Percentiles rank a stretch among this genome's conserved stretches.
Conservation (phyloP, 192 early-diverging fungal genomes). For the Polychytrium aggregatum region DNA sequence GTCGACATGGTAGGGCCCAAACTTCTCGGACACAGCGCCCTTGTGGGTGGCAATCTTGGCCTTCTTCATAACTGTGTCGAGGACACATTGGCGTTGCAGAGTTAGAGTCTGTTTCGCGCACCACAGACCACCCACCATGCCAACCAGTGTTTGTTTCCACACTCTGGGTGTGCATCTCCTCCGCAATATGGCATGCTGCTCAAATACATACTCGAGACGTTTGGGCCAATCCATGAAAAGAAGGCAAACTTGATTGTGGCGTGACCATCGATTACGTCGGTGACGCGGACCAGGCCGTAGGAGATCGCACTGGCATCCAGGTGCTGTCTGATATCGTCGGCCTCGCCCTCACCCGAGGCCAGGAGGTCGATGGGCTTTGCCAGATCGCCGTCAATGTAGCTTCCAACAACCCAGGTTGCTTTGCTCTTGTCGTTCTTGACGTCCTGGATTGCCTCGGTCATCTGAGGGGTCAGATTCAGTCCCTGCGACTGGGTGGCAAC, state of each 20-base stretch:
- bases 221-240: conserved; percentile 17
- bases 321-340: conserved; percentile 16
- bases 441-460: conserved; percentile 18
- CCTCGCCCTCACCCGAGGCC: conserved; percentile 14
- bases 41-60: conserved; percentile 30
- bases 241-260: conserved; percentile 29
- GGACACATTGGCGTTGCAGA: no score
- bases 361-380: conserved; percentile 15
- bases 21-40: conserved; percentile 15
- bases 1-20: conserved; percentile 25
- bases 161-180: no score
- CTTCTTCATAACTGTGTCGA: conserved; percentile 19
- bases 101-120: no score
- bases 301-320: conserved; percentile 12
- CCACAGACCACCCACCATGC: no score
- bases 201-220: conserved; percentile 21
- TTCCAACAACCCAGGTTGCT: conserved; percentile 14
- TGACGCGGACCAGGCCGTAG: conserved; percentile 25
- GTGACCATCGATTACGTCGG: conserved; percentile 21
- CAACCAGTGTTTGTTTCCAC: no score
- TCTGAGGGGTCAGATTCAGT: conserved; percentile 9
- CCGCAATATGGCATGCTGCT: neutral
- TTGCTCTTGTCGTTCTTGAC: conserved; percentile 25
- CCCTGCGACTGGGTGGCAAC: conserved; percentile 10
- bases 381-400: conserved; percentile 23